These are phyloP conservation scores for Deinandra increscens DNA, from an alignment of 129 eudicot genomes.

Conservation along the genomic window DNA sequence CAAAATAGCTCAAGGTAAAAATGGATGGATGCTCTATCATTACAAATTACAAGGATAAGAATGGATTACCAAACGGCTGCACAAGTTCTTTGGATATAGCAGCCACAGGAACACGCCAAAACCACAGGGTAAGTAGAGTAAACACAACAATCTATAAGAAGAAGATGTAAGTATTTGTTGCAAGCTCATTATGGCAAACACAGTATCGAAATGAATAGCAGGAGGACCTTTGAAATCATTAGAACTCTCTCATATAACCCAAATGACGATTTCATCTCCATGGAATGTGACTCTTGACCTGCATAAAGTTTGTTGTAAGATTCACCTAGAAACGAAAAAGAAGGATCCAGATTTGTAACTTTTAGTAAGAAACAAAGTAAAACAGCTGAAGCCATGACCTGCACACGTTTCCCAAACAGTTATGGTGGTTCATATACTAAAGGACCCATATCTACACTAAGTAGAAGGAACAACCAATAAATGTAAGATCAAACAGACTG, in stretches of 20 bases:
- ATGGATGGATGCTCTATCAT: neutral
- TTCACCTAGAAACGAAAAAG: neutral
- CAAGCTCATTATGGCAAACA: conserved; percentile 21
- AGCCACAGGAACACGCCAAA: conserved; percentile 69
- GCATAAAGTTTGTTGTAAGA: conserved; percentile 21
- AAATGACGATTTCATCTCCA: conserved; percentile 50
- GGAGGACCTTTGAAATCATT: conserved; percentile 48
- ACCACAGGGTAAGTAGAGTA: conserved; percentile 45
- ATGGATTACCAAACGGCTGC: conserved; percentile 68
- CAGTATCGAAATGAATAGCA: neutral
- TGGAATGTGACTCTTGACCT: conserved; percentile 57
- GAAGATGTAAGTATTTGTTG: conserved; percentile 14
- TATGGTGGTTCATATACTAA: neutral
- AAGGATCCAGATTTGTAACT: neutral
- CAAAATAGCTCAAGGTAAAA: neutral
- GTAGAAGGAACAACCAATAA: neutral
- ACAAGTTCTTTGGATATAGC: conserved; percentile 60
- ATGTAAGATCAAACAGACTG: neutral
- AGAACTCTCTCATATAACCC: conserved; percentile 43
- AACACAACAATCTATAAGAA: conserved; percentile 45
- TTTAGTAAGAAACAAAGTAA: conserved; percentile 2
- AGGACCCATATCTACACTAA: neutral
- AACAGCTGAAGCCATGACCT: neutral
- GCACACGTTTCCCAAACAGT: neutral
- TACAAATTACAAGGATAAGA: conserved; percentile 18